Base-by-base conservation (phyloP, 768 basidiomycete genomes). In the Mycena polygramma region DNA sequence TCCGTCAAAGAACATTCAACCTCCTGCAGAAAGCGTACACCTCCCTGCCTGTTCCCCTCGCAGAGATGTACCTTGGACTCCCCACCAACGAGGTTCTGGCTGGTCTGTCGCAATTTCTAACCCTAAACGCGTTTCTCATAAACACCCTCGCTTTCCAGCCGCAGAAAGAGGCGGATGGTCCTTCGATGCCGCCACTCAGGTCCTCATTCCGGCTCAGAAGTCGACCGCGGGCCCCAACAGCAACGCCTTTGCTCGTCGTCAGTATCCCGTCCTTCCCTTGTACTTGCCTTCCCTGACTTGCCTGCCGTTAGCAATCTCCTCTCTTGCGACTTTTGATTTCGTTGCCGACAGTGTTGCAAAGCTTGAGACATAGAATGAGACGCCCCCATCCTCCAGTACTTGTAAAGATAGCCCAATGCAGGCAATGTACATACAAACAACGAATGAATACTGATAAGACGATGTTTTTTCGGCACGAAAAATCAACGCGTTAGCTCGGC, bases 1-100 rank as follows among this genome's bases (percentile, higher is more conserved):
- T 93, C 79, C 89, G 91, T 52, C 75, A 75, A 64, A 84, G 88
- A 68, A 90, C 89, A 0, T 85, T 91, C 70, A 73, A 74, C 1
- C 81, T 93, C 11, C 74, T 93, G 24, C 85, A 89, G 11, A 87
- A 84, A 73, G 91, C 90, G n/a, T 93, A 92, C 78, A 85, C 87
- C 4, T 89, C 90, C 2, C 79, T 94, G 26, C 86, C 88, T 15
- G 69, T 90, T 14, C 64, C 84, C 3, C 81, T 90, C 5, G 90
- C 88, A 15, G 85, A 88, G 72, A 78, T 71, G 35, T 93, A 92
- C 75, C 82, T 93, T 49, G 89, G 90, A 26, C 78, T 89, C 68
- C 67, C 79, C 10, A 69, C 78, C 4, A 83, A 84, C 24, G 77
- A 83, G 49, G 77, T 86, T 17, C 72, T 87, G 19, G 54, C 74